Percentiles rank a stretch among this genome's conserved stretches.
These are phyloP conservation scores for Russula sp. DNA, from an alignment of 768 basidiomycete species.

Conservation along the genomic window DNA sequence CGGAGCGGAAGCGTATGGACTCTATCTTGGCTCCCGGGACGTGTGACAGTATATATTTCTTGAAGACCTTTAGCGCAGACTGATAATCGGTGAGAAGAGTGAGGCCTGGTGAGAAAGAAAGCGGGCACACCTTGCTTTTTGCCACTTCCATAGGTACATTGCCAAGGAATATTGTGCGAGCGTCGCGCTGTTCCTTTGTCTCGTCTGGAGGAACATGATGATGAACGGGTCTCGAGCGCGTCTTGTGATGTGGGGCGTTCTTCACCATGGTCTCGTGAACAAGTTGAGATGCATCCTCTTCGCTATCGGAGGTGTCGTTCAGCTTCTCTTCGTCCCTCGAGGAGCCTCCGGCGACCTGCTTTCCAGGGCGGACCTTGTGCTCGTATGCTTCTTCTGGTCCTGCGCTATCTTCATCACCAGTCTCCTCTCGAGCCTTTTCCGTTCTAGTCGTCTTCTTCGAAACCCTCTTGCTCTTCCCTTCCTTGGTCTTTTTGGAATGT, in stretches of 20 bases:
- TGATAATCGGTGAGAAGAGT: slow-evolving; percentile 35
- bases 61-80: slow-evolving; percentile 73
- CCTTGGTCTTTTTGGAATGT: slow-evolving; percentile 31
- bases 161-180: slow-evolving; percentile 88
- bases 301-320: slow-evolving; percentile 38
- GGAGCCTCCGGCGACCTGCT: slow-evolving; percentile 26
- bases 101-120: background rate
- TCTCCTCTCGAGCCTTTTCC: slow-evolving; percentile 18
- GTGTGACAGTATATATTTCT: slow-evolving; percentile 68
- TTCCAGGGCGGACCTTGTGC: slow-evolving; percentile 20
- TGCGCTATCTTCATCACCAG: slow-evolving; percentile 37
- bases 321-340: slow-evolving; percentile 28
- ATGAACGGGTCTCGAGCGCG: slow-evolving; percentile 40
- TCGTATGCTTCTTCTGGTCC: slow-evolving; percentile 40
- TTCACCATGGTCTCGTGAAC: slow-evolving; percentile 61
- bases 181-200: slow-evolving; percentile 67
- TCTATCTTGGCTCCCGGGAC: slow-evolving; percentile 81
- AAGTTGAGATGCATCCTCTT: slow-evolving; percentile 41
- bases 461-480: slow-evolving; percentile 32
- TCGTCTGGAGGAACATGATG: slow-evolving; percentile 67
- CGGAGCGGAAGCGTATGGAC: slow-evolving; percentile 88
- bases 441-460: slow-evolving; percentile 20
- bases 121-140: slow-evolving; percentile 63
- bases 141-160: slow-evolving; percentile 78
- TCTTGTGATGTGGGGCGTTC: slow-evolving; percentile 35